These are phyloP conservation scores for Isabelozyma pseudorhagii DNA, from an alignment of 805 yeast genomes.

Conservation along the genomic window DNA sequence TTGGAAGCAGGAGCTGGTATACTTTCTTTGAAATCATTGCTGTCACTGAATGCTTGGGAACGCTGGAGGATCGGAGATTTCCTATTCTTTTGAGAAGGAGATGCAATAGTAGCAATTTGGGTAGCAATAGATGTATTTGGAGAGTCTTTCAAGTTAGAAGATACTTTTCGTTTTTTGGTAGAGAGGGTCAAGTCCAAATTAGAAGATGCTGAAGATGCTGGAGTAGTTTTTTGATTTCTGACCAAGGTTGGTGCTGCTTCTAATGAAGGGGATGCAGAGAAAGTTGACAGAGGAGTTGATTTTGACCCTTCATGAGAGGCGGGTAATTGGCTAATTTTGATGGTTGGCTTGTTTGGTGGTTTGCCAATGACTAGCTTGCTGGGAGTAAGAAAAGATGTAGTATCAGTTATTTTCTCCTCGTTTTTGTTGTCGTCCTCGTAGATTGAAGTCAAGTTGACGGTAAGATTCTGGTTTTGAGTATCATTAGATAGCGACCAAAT, in stretches of 20 bases:
- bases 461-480: slow-evolving; percentile 6
- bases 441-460: slow-evolving; percentile 19
- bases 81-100: slow-evolving; percentile 16
- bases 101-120: slow-evolving; percentile 26
- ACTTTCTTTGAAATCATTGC: not conserved
- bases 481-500: slow-evolving; percentile 30
- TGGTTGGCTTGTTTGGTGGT: not conserved
- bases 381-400: slow-evolving; percentile 30
- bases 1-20: not conserved
- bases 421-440: slow-evolving; percentile 16
- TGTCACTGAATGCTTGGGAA: not conserved
- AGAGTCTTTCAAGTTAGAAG: slow-evolving; percentile 16
- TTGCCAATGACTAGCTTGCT: slow-evolving; percentile 17
- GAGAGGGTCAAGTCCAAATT: not conserved
- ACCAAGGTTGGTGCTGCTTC: slow-evolving; percentile 8
- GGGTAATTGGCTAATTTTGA: not conserved
- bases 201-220: not conserved
- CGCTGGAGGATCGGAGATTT: not conserved
- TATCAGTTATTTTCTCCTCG: slow-evolving; percentile 1
- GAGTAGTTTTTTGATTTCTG: not conserved
- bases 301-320: not conserved
- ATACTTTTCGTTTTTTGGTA: slow-evolving; percentile 1
- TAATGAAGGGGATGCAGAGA: not conserved
- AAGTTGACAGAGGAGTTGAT: not conserved
- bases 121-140: slow-evolving; percentile 37